Evolutionary conservation across 2,329 filamentous ascomycete species (phyloP).

Genomic region (Blastomyces gilchristii): DNA sequence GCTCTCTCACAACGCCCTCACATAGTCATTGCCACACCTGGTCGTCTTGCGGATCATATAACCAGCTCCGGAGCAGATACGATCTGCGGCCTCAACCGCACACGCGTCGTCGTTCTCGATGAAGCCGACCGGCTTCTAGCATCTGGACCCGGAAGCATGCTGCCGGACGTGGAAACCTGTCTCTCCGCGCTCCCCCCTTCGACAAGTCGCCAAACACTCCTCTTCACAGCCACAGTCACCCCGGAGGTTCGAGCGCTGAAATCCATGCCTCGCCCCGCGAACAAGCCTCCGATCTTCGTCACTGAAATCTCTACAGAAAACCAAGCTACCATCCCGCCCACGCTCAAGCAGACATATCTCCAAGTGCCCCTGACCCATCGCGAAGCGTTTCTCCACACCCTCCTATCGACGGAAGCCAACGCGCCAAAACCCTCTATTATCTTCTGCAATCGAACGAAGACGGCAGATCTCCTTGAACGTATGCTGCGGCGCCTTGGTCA

Average conservation of each 20-base stretch:
- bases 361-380: conserved; percentile 85
- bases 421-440: conserved; percentile 70
- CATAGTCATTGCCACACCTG: conserved; percentile 87
- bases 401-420: conserved; percentile 71
- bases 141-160: conserved; percentile 69
- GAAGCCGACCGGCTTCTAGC: conserved; percentile 85
- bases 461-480: conserved; percentile 81
- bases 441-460: conserved; percentile 86
- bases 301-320: conserved; percentile 67
- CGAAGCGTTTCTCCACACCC: conserved; percentile 86
- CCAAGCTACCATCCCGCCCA: conserved; percentile 64
- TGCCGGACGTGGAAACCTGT: conserved; percentile 87
- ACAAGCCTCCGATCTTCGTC: conserved; percentile 69
- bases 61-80: conserved; percentile 85
- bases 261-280: conserved; percentile 57
- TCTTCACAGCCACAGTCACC: conserved; percentile 94
- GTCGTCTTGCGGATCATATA: conserved; percentile 87
- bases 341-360: conserved; percentile 73
- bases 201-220: conserved; percentile 71
- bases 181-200: conserved; percentile 70
- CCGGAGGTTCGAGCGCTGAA: conserved; percentile 83
- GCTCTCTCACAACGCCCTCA: conserved; percentile 74
- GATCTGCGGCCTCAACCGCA: conserved; percentile 65
- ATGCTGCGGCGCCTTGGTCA: conserved; percentile 76
- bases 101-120: conserved; percentile 81